A percentile compares a stretch with the other conserved stretches of the same genome.
Evolutionary conservation across 768 basidiomycete genomes (phyloP).

Genomic region (Phallus indusiatus): DNA sequence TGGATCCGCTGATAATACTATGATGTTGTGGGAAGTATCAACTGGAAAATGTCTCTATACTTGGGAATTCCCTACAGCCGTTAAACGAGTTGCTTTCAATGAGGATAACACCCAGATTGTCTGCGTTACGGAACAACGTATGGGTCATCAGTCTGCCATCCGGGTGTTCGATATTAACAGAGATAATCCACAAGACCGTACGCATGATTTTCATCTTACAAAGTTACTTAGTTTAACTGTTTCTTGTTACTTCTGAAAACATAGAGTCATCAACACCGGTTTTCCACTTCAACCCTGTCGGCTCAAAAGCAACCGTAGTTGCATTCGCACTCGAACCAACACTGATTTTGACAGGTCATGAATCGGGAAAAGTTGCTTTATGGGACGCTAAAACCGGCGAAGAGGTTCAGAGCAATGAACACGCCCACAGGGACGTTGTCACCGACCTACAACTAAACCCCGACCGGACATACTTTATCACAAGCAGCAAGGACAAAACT

Average conservation of each 20-base stretch:
- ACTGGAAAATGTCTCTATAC: constrained; percentile 87
- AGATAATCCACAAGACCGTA: constrained; percentile 74
- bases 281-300: constrained; percentile 77
- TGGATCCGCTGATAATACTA: constrained; percentile 88
- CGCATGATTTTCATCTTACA: constrained; percentile 24
- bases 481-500: constrained; percentile 93
- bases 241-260: constrained; percentile 2
- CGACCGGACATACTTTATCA: constrained; percentile 92
- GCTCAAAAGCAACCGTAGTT: constrained; percentile 95
- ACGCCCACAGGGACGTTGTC: constrained; percentile 77
- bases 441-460: constrained; percentile 89
- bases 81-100: constrained; percentile 91
- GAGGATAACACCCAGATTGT: constrained; percentile 77
- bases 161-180: constrained; percentile 83
- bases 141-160: constrained; percentile 87
- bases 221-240: background rate
- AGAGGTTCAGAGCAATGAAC: constrained; percentile 73
- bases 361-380: constrained; percentile 88
- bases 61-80: constrained; percentile 98
- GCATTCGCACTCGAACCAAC: constrained; percentile 75
- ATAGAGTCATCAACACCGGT: constrained; percentile 69
- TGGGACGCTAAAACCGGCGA: constrained; percentile 86
- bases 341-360: constrained; percentile 87
- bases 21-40: constrained; percentile 83
- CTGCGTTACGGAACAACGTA: constrained; percentile 94